Evolutionary conservation across 1,284 basidiomycete species (phyloP), one percentile per base, ranked within the genome.

Genomic region (Sphagnurus paluster): DNA sequence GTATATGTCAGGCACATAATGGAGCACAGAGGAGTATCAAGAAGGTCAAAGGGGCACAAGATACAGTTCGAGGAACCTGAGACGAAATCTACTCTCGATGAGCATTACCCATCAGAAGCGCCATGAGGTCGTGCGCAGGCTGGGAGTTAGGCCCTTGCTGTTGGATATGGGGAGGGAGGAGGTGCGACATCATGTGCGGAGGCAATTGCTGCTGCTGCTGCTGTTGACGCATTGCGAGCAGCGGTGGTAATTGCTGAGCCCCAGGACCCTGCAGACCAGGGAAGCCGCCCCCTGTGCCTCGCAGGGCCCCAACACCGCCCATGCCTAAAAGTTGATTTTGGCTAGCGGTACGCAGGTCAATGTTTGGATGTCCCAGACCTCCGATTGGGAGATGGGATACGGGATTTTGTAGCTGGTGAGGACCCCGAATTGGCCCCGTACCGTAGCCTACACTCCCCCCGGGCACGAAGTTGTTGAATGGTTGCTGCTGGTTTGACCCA

Each of bases 81-180:
- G 28, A 20, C 17, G 29, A 28, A 38, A 33, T 33, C 21, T 28
- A 87, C 54, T 87, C 84, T 64, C 84, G 72, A 65, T 70, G 74
- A 50, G 67, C 59, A 42, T 82, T 83, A 44, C 83, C 83, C 86
- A 90, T 84, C 53, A 90, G 74, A 50, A 90, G 73, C 33, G 87
- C 81, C 81, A 90, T 89, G 54, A 90, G 66, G 60, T 90, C 87
- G 51, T 83, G 82, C 33, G 79, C 68, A 25, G 79, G 76, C 57
- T 81, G 83, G 49, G 70, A 76, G 60, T 67, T 74, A 13, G 70
- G 65, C 50, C 72, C 67, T 69, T 79, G 82, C 55, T 78, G 82
- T 51, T 82, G 81, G 39, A 81, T 66, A 55, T 83, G 83, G 29
- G 75, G 76, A n/a, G 79, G 79, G 42, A 81, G 62, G 52, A 81